A percentile compares a stretch with the other conserved stretches of the same genome.
phyloP scores from a whole-genome alignment of 1,139 yeast genomes.

The Zygosaccharomyces sapae region DNA sequence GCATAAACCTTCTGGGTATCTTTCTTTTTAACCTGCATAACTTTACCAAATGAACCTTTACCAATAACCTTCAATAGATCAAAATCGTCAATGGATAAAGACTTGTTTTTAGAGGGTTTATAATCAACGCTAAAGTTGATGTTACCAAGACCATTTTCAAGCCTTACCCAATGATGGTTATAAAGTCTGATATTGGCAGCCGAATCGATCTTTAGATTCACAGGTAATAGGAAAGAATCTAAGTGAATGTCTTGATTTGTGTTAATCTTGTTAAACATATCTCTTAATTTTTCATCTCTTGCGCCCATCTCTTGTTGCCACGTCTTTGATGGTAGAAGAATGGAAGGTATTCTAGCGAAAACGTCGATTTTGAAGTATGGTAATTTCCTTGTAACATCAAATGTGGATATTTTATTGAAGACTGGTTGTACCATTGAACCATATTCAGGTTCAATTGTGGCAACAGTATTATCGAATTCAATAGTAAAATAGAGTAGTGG shows the following conservation, averaged over 20 bases:
- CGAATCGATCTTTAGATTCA: conserved; percentile 39
- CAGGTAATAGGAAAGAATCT: conserved; percentile 36
- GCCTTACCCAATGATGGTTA: conserved; percentile 45
- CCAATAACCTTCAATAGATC: conserved; percentile 92
- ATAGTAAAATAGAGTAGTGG: conserved; percentile 64
- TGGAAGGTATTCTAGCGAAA: conserved; percentile 70
- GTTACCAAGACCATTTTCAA: conserved; percentile 39
- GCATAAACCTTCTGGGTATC: conserved; percentile 95
- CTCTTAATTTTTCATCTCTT: conserved; percentile 32
- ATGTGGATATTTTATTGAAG: conserved; percentile 86
- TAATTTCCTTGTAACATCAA: conserved; percentile 73
- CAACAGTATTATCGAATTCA: conserved; percentile 77
- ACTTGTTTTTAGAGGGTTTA: conserved; percentile 66
- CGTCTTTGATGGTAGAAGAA: conserved; percentile 49
- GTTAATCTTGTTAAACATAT: conserved; percentile 36
- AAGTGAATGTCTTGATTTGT: conserved; percentile 42
- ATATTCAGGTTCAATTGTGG: conserved; percentile 70
- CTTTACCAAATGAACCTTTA: conserved; percentile 96
- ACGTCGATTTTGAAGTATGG: conserved; percentile 62
- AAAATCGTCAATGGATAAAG: conserved; percentile 83
- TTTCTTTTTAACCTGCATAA: conserved; percentile 94
- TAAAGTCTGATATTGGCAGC: conserved; percentile 40
- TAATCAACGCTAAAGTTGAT: conserved; percentile 71
- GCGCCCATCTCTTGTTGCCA: conserved; percentile 36
- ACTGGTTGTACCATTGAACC: conserved; percentile 63